Evolutionary conservation across 164 flowering plant species (phyloP).

Genomic region (Vitis amurensis): DNA sequence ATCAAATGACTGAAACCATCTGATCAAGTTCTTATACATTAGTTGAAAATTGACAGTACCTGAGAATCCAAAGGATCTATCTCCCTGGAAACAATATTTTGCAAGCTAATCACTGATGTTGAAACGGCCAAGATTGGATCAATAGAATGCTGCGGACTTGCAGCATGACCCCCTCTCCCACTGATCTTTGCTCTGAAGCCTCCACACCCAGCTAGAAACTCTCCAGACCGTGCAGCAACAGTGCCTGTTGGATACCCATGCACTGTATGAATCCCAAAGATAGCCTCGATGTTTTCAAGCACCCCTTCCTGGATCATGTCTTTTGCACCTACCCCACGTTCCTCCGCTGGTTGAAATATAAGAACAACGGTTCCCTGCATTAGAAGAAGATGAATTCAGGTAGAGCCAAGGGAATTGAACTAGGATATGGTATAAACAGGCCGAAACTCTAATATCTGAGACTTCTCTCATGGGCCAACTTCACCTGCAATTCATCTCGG

Average conservation of each 20-base stretch:
- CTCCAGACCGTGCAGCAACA: conserved; percentile 52
- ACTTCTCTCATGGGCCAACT: neutral
- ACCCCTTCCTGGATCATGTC: conserved; percentile 62
- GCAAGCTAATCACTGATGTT: conserved; percentile 51
- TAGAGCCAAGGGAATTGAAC: neutral
- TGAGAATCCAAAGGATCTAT: conserved; percentile 66
- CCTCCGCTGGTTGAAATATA: conserved; percentile 85
- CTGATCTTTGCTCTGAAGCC: conserved; percentile 52
- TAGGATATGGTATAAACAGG: too few relatives aligned
- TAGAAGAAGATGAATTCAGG: neutral
- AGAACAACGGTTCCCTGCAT: conserved; percentile 66
- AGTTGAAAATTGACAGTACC: conserved; percentile 24
- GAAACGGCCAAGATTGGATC: conserved; percentile 74
- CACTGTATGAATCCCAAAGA: conserved; percentile 55
- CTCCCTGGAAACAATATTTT: conserved; percentile 66
- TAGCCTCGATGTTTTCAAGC: conserved; percentile 58
- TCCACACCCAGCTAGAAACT: conserved; percentile 67
- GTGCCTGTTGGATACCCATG: conserved; percentile 30
- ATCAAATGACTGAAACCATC: too few relatives aligned
- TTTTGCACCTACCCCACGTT: conserved; percentile 55
- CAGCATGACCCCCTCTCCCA: conserved; percentile 79
- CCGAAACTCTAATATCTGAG: too few relatives aligned
- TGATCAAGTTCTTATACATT: too few relatives aligned
- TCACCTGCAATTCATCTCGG: conserved; percentile 34
- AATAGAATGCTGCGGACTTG: conserved; percentile 48